Conservation (phyloP, 768 basidiomycete genomes). For the Hypholoma sublateritium region DNA sequence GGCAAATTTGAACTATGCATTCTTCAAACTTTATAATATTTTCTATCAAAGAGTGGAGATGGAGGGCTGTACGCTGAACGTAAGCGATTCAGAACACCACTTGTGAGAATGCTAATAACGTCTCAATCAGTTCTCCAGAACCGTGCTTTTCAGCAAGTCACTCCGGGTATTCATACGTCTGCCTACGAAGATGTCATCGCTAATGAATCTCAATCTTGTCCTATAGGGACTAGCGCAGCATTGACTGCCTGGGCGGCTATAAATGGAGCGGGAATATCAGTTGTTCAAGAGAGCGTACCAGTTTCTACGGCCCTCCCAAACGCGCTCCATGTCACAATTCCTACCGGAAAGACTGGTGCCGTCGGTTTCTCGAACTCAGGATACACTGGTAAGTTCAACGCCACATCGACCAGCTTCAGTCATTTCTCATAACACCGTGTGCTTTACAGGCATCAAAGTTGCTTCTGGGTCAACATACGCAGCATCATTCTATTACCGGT, state of each 20-base stretch:
- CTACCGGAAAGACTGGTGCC: slow-evolving; percentile 14
- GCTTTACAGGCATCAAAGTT: slow-evolving; percentile 48
- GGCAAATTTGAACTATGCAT: background rate
- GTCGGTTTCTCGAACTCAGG: slow-evolving; percentile 19
- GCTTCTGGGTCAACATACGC: slow-evolving; percentile 53
- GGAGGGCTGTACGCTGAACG: slow-evolving; percentile 14
- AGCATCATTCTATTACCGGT: slow-evolving; percentile 49
- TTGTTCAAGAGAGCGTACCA: slow-evolving; percentile 14
- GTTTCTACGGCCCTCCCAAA: slow-evolving; percentile 19
- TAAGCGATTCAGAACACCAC: background rate
- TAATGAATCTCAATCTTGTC: background rate
- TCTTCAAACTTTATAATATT: too few species aligned
- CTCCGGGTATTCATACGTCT: slow-evolving; percentile 8
- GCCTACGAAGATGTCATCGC: background rate
- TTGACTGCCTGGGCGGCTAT: slow-evolving; percentile 14
- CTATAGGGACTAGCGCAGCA: slow-evolving; percentile 7
- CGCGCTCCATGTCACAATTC: slow-evolving; percentile 16
- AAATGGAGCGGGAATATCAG: slow-evolving; percentile 15
- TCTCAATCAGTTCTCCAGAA: slow-evolving; percentile 15
- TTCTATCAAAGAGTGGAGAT: slow-evolving; percentile 10
- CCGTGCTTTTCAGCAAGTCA: slow-evolving; percentile 18
- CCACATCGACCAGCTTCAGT: background rate
- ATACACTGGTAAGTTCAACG: slow-evolving; percentile 3
- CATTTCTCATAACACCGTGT: too few species aligned
- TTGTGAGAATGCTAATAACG: background rate